Percentiles rank a stretch among this genome's conserved stretches.
Conservation (phyloP, 2,329 filamentous ascomycete species). For the Tolypocladium endophyticum region DNA sequence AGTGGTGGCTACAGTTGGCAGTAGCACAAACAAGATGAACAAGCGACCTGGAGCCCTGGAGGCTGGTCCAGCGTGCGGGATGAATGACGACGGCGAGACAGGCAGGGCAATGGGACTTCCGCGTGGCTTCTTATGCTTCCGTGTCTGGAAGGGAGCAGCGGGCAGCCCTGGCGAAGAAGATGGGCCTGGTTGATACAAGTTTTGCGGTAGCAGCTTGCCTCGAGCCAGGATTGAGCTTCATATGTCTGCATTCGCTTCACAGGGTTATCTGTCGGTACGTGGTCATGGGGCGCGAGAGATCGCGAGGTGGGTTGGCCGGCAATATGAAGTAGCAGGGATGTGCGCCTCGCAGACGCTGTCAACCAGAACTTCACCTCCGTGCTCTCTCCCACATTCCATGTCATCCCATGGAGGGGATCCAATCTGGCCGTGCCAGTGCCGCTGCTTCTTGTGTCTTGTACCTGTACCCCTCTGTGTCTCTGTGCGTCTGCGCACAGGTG, state of each 20-base stretch:
- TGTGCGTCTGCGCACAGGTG: slow-evolving; percentile 5
- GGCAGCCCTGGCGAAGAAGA: neutral
- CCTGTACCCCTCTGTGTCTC: slow-evolving; percentile 2
- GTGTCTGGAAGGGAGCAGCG: neutral
- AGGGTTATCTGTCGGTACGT: neutral
- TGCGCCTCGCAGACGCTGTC: neutral
- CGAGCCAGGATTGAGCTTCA: neutral
- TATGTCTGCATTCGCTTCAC: neutral
- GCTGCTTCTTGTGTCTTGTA: slow-evolving; percentile 13
- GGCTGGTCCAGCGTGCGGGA: neutral
- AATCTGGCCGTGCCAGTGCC: slow-evolving; percentile 7
- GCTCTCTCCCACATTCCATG: neutral
- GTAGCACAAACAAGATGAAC: slow-evolving; percentile 7
- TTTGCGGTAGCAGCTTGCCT: neutral
- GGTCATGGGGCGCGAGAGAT: neutral
- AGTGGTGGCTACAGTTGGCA: neutral
- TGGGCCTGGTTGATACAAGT: neutral
- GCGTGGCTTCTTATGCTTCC: neutral
- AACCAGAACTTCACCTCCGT: neutral
- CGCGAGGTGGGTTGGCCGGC: neutral
- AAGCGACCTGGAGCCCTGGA: slow-evolving; percentile 1
- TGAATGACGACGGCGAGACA: neutral
- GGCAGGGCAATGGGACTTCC: neutral
- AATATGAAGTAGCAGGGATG: neutral
- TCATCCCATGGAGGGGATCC: neutral